Conservation (phyloP, 345 rosid genomes). For the Rhodamnia rubescens region DNA sequence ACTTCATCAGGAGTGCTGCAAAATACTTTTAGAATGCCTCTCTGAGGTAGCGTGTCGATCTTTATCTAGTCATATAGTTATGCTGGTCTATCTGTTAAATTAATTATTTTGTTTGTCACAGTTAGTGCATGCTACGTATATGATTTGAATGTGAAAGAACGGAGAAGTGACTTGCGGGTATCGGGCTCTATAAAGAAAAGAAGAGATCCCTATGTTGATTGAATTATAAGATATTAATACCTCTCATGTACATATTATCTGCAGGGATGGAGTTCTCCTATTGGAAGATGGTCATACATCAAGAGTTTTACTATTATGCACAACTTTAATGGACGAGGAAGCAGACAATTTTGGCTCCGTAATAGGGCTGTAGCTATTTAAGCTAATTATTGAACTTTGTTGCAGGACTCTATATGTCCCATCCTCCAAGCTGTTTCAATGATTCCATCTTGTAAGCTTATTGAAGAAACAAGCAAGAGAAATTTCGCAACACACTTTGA, state of each 20-base stretch:
- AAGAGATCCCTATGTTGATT: slow-evolving; percentile 38
- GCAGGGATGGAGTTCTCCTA: slow-evolving; percentile 97
- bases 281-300: slow-evolving; percentile 83
- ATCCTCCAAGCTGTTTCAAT: slow-evolving; percentile 72
- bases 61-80: neutral
- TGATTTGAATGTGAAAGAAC: slow-evolving; percentile 43
- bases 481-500: slow-evolving; percentile 84
- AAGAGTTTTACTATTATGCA: slow-evolving; percentile 81
- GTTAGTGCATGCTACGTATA: slow-evolving; percentile 26
- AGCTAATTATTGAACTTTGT: slow-evolving; percentile 84
- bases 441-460: slow-evolving; percentile 77
- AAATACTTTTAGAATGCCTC: slow-evolving; percentile 72
- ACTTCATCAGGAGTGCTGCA: slow-evolving; percentile 98
- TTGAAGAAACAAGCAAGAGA: slow-evolving; percentile 83
- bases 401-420: slow-evolving; percentile 96
- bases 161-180: slow-evolving; percentile 49
- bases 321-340: slow-evolving; percentile 92
- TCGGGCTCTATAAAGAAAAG: slow-evolving; percentile 64
- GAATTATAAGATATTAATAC: slow-evolving; percentile 67
- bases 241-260: slow-evolving; percentile 81
- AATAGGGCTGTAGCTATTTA: slow-evolving; percentile 28
- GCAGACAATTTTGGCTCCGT: slow-evolving; percentile 73
- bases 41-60: slow-evolving; percentile 58
- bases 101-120: neutral
- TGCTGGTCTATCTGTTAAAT: neutral